Evolutionary conservation across 2,329 filamentous ascomycete genomes (phyloP).

Genomic region (Colletotrichum abscissum): DNA sequence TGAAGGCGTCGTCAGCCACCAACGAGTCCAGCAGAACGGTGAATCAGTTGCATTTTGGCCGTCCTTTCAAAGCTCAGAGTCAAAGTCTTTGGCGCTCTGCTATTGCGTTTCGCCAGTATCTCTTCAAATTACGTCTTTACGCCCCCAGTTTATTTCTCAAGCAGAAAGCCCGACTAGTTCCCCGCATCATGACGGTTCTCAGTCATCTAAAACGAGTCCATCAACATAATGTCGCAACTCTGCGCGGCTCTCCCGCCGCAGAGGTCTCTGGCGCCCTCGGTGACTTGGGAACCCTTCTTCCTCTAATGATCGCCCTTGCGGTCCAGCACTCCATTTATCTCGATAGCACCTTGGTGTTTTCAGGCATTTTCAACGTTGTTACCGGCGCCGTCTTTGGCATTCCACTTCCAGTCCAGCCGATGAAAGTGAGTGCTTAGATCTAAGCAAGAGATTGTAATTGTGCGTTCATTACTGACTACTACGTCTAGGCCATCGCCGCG

Average conservation of each 20-base stretch:
- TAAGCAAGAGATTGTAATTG: no score
- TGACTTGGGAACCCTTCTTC: constrained; percentile 89
- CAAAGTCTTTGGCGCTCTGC: background rate
- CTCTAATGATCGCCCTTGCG: constrained; percentile 88
- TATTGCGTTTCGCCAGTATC: background rate
- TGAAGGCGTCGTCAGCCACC: constrained; percentile 21
- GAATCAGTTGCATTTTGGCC: background rate
- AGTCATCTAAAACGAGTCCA: constrained; percentile 44
- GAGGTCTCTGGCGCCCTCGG: constrained; percentile 91
- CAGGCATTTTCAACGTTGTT: constrained; percentile 85
- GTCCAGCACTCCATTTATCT: constrained; percentile 83
- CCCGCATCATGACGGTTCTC: constrained; percentile 30
- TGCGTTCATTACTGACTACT: background rate
- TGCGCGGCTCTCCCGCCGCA: constrained; percentile 61
- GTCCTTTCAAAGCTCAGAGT: background rate
- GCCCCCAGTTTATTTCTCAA: background rate
- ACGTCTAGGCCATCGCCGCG: constrained; percentile 80
- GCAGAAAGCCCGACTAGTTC: background rate
- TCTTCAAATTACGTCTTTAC: background rate
- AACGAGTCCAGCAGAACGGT: background rate
- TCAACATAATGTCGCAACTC: constrained; percentile 60
- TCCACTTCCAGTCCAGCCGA: constrained; percentile 91
- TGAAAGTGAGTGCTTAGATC: constrained; percentile 59
- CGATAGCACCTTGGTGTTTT: constrained; percentile 86
- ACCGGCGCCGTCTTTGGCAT: constrained; percentile 89